These are phyloP conservation scores for Leishmania lainsoni DNA, from an alignment of 208 protist genomes.

Conservation along the genomic window DNA sequence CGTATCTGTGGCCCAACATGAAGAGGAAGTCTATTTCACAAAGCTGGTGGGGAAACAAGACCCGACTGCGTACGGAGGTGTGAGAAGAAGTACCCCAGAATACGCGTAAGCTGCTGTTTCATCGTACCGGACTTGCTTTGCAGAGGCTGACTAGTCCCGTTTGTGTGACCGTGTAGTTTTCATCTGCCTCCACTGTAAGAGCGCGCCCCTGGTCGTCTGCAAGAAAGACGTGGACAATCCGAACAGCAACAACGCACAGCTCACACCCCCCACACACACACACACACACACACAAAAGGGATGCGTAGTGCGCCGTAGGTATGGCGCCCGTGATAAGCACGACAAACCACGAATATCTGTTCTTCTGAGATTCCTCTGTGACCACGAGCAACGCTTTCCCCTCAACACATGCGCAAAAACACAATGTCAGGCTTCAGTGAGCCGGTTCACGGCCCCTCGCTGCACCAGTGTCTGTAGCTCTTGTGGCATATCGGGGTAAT, in stretches of 20 bases:
- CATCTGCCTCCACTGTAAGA: background rate
- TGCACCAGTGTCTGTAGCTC: slow-evolving; percentile 83
- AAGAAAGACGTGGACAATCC: background rate
- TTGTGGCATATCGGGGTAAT: slow-evolving; percentile 88
- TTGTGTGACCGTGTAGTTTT: background rate
- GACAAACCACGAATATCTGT: background rate
- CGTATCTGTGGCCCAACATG: background rate
- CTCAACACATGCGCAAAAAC: background rate
- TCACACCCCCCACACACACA: too few species aligned
- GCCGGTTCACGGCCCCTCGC: slow-evolving; percentile 57
- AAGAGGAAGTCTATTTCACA: background rate
- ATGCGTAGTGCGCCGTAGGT: too few species aligned
- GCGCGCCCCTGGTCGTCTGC: background rate
- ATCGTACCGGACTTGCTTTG: background rate
- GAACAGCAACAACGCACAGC: background rate
- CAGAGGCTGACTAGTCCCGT: background rate
- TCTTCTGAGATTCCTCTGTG: background rate
- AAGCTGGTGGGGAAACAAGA: background rate
- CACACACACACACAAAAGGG: too few species aligned
- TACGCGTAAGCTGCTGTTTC: background rate
- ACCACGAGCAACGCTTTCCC: background rate
- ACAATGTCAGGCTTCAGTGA: background rate
- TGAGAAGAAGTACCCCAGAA: background rate
- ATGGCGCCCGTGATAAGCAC: too few species aligned
- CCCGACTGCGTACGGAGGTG: background rate